Evolutionary conservation across 441 rosid genomes (phyloP), one percentile per base, ranked within the genome.

Genomic region (Hypseocharis bilobata): DNA sequence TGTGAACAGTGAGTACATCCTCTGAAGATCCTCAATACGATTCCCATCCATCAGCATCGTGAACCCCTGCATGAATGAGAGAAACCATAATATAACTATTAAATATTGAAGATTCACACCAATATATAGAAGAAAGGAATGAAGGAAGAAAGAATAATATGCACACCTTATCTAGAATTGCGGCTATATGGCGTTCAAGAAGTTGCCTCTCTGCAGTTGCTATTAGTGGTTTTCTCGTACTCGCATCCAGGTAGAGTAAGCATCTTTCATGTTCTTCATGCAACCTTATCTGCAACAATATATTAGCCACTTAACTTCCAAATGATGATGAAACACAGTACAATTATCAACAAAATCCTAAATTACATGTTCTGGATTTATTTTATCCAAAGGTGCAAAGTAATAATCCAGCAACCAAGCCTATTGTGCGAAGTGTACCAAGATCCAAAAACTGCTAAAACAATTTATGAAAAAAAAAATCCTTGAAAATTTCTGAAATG

Each of bases 251-350:
- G 77, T 91, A 93, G 34, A 87, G 84, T 69, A 89, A 80, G 76
- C 99, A 89, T 80, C 96, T 83, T 72, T 93, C 99, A 73, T 91
- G 95, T 73, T 93, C 99, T 82, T 93, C 99, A 70, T 89, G 88
- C 81, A 93, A 86, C 76, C 97, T 86, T 65, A 77, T 74, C 97
- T 93, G 86, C 74, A 78, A 67, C 68, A 77, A 74, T 10, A 29
- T 52, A 40, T 17, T 49, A 55, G 32, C 60, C 56, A 60, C 52
- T 64, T 66, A 57, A 62, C 61, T 56, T 60, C 22, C 29, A 49
- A 51, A 74, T 8, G 25, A n/a, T 60, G 26, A 61, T n/a, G 54
- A 7, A 66, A n/a, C 38, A 34, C 13, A 25, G 27, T 56, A 10
- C 63, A 32, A 27, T 11, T 45, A 42, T 26, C 64, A 22, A 17